Base-by-base conservation (phyloP, 1,284 basidiomycete species). In the Apiotrichum veenhuisii region DNA sequence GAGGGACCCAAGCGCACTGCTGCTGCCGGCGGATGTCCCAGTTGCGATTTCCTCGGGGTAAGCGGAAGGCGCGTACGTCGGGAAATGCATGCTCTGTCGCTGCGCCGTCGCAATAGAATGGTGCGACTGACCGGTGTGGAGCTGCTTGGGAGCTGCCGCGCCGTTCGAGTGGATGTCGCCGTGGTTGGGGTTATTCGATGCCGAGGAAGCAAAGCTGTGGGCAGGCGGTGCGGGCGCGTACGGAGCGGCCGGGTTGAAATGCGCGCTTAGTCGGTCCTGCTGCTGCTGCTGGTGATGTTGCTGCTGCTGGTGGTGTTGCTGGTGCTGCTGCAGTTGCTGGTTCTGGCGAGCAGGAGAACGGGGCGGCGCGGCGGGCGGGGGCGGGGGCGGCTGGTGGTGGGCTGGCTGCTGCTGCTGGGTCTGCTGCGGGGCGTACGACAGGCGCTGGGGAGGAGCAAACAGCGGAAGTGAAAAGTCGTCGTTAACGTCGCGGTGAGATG, bases 381-480 rank as follows among this genome's bases (percentile, higher is more conserved):
- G 38, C 26, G 55, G 34, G 12, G 27, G 41, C 10, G 44, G 48
- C 26, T 48, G 34, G 30, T 40, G 22, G 20, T 22, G 45, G 18
- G 3, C 15, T 4, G 26, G 37, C 34, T 25, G 52, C 14, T 50
- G 54, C 49, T 46, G 49, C 2, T 22, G 25, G 7, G 38, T 38
- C 38, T 55, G 53, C 50, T 44, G 36, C 5, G 52, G 61, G 5
- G 45, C 45, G 40, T 50, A 52, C 17, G 48, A 23, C n/a, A 41
- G 36, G 3, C 47, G 30, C 40, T 47, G 43, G 48, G 67, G 33
- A 64, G 69, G 22, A 40, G 61, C 52, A 62, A 71, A 73, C 17
- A 72, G 59, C 0, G 71, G 71, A 0, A 73, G 65, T 5, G 70
- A 61, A 52, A 70, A 68, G 54, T 62, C 61, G 52, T 67, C 59